A percentile compares a stretch with the other conserved stretches of the same genome.
phyloP scores from a whole-genome alignment of 352 stramenopile species.

The Phytophthora agathidicida region DNA sequence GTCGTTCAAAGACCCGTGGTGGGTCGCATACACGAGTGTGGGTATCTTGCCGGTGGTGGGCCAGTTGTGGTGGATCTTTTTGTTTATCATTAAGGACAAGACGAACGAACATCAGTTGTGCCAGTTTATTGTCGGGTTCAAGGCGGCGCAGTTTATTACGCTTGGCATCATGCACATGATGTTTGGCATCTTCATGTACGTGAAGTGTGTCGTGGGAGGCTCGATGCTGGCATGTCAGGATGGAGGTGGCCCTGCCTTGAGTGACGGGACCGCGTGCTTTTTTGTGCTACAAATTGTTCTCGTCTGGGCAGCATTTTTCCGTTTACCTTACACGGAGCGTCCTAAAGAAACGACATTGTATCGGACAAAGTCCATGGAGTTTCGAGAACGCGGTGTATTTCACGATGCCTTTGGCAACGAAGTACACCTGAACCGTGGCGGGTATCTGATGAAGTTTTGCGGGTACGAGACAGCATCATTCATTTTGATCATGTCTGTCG shows the following conservation, averaged over 20 bases:
- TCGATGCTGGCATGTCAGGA: conserved; percentile 67
- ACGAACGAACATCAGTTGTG: conserved; percentile 93
- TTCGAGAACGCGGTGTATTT: conserved; percentile 52
- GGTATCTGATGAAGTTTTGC: conserved; percentile 88
- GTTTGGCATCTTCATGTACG: conserved; percentile 69
- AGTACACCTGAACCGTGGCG: conserved; percentile 77
- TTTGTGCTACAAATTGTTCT: conserved; percentile 86
- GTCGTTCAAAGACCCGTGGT: conserved; percentile 85
- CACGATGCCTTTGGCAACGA: conserved; percentile 85
- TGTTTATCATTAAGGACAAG: conserved; percentile 92
- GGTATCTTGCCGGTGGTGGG: conserved; percentile 86
- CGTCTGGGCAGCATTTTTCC: conserved; percentile 87
- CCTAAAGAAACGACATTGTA: conserved; percentile 62
- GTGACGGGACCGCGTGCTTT: conserved; percentile 78
- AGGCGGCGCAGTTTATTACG: conserved; percentile 91
- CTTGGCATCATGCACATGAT: conserved; percentile 77
- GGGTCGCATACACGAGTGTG: conserved; percentile 75
- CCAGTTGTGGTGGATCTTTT: conserved; percentile 90
- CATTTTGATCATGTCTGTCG: conserved; percentile 68
- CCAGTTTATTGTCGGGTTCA: conserved; percentile 93
- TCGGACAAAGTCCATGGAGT: conserved; percentile 55
- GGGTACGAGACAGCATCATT: conserved; percentile 88
- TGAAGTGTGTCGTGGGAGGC: conserved; percentile 71
- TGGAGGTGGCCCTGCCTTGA: conserved; percentile 60
- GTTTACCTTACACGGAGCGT: conserved; percentile 79